These are phyloP conservation scores for Cyclotella kingstonii DNA, from an alignment of 108 stramenopile genomes.

Conservation along the genomic window DNA sequence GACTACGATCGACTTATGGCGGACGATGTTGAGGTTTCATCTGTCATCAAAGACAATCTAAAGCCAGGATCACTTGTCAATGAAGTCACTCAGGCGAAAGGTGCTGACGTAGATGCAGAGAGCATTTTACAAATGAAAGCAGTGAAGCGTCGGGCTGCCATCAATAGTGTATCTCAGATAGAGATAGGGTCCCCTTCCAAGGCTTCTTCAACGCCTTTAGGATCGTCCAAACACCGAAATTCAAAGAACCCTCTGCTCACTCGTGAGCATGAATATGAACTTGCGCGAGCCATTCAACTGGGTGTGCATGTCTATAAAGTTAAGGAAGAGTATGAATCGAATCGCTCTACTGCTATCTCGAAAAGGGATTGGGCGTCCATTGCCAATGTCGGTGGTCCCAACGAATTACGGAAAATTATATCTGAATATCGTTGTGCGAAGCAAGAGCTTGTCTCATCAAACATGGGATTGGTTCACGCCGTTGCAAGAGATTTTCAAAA, in stretches of 20 bases:
- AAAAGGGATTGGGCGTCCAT: slow-evolving; percentile 65
- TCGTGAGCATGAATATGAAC: slow-evolving; percentile 69
- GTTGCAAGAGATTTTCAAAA: slow-evolving; percentile 55
- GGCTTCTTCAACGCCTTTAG: not conserved
- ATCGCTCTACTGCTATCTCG: slow-evolving; percentile 28
- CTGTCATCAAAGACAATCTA: slow-evolving; percentile 13
- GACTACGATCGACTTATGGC: slow-evolving; percentile 35
- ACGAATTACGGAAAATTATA: slow-evolving; percentile 55
- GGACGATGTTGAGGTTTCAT: slow-evolving; percentile 16
- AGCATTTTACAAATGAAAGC: slow-evolving; percentile 19
- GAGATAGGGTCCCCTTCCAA: not conserved
- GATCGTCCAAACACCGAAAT: not conserved
- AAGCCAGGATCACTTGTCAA: slow-evolving; percentile 22
- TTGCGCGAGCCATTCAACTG: slow-evolving; percentile 67
- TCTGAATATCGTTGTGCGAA: slow-evolving; percentile 70
- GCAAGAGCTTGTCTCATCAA: slow-evolving; percentile 69
- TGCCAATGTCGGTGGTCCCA: slow-evolving; percentile 48
- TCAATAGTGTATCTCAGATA: no score
- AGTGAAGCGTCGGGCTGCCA: slow-evolving; percentile 5
- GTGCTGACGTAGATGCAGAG: slow-evolving; percentile 26
- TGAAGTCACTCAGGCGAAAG: slow-evolving; percentile 10
- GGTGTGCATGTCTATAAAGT: slow-evolving; percentile 66
- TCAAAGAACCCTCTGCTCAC: slow-evolving; percentile 26
- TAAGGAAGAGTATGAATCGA: slow-evolving; percentile 58
- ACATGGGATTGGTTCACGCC: slow-evolving; percentile 81